Evolutionary conservation across 768 basidiomycete species (phyloP).

Genomic region (Termitomyces eurrhizus): DNA sequence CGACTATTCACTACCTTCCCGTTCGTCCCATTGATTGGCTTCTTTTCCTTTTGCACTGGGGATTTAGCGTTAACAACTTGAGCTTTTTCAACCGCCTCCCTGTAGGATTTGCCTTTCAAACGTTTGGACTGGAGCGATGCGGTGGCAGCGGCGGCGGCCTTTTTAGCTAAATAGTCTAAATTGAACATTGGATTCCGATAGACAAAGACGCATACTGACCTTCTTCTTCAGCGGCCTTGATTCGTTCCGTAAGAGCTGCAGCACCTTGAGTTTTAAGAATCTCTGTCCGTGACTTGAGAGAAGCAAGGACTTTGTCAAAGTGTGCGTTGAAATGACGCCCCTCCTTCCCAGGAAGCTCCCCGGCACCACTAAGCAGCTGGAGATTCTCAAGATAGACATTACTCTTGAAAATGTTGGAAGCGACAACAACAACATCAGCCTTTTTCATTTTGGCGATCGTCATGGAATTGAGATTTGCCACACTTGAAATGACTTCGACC

Average conservation of each 20-base stretch:
- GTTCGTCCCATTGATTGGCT: conserved; percentile 7
- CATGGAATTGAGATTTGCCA: conserved; percentile 63
- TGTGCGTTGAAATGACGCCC: conserved; percentile 90
- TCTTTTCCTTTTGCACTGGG: conserved; percentile 10
- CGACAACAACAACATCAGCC: conserved; percentile 84
- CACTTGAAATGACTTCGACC: conserved; percentile 63
- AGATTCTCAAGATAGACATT: conserved; percentile 73
- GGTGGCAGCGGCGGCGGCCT: conserved; percentile 40
- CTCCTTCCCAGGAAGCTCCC: conserved; percentile 68
- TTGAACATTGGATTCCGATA: not conserved
- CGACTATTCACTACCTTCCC: conserved; percentile 6
- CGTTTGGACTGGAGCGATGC: conserved; percentile 55
- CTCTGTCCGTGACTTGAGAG: conserved; percentile 64
- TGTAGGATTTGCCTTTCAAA: conserved; percentile 72
- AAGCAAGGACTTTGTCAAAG: conserved; percentile 56
- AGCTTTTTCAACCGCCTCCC: conserved; percentile 48
- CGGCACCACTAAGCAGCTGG: conserved; percentile 62
- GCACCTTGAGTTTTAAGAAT: conserved; percentile 64
- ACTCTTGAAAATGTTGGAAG: conserved; percentile 84
- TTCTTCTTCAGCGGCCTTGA: conserved; percentile 56
- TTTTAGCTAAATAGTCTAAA: conserved; percentile 36
- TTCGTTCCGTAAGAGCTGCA: conserved; percentile 54
- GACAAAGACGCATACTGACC: conserved; percentile 35
- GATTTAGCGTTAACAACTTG: conserved; percentile 11
- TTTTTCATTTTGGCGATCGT: conserved; percentile 73